Base-by-base conservation (phyloP, 2,329 filamentous ascomycete species). In the Aspergillus thermomutatus region DNA sequence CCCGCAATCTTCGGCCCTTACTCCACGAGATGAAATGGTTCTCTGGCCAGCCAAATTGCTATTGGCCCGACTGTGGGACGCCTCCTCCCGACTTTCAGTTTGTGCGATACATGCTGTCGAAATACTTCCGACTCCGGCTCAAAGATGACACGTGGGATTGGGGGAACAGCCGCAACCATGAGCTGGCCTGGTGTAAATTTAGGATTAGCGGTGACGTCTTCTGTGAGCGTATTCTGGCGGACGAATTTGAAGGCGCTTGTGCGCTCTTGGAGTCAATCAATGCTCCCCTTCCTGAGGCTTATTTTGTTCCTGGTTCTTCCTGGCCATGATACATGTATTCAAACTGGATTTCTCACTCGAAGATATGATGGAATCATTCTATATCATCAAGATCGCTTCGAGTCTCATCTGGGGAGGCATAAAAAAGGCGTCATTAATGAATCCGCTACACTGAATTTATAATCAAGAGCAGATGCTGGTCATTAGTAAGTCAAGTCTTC, bases 91-190 rank as follows among this genome's bases (percentile, higher is more conserved):
- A n/a, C 2, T 11, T 43, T 27, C 55, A 50, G 10, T 55, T 56
- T 19, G 47, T 34, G 1, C 49, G 55, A 25, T 50, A 58, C 34
- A 53, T 58, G 56, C 40, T 55, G 14, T 46, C 49, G 1, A 53
- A 50, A 37, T 58, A 53, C 19, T 55, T 56, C 17, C 34, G 46
- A 17, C n/a, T 58, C 4, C 27, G 50, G 19, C 50, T 58, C 11
- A 43, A 21, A 43, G 40, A 10, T 10, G 4, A 43, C 40, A 21
- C n/a, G 1, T 43, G 17, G n/a, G n/a, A 21, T 21, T 9, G 19
- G 17, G 40, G 2, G 14, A 19, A 10, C 8, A n/a, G 2, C 17
- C 40, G 5, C 9, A 8, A 19, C 40, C 9, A 41, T 7, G 37
- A 19, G 1, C 4, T 7, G 2, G 17, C n/a, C 6, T 41, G 17